Evolutionary conservation across 768 basidiomycete species (phyloP).

Genomic region (Mycena floridula): DNA sequence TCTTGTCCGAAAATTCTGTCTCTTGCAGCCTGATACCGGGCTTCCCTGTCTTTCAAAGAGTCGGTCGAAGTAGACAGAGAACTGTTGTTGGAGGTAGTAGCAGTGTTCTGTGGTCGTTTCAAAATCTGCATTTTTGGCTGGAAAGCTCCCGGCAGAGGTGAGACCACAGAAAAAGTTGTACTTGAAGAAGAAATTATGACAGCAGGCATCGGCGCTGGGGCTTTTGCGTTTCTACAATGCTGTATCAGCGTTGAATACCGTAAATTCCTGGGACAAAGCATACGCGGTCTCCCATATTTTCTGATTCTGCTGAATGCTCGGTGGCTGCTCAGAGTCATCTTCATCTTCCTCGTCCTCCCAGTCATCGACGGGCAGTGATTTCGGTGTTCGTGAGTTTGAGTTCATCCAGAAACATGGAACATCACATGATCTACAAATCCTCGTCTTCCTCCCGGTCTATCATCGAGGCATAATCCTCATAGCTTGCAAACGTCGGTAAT

Average conservation of each 20-base stretch:
- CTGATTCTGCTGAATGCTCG: background rate
- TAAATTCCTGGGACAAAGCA: background rate
- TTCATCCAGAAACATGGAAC: background rate
- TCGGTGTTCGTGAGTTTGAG: background rate
- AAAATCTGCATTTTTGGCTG: conserved; percentile 41
- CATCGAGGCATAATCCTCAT: conserved; percentile 81
- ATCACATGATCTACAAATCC: background rate
- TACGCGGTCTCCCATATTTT: conserved; percentile 1
- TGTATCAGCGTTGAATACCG: background rate
- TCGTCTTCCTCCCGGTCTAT: conserved; percentile 40
- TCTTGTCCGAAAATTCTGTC: conserved; percentile 36
- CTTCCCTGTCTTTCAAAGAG: conserved; percentile 40
- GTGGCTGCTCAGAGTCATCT: background rate
- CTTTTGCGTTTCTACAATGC: background rate
- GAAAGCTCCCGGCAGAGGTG: conserved; percentile 23
- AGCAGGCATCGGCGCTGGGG: background rate
- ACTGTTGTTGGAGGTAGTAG: background rate
- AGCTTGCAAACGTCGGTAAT: conserved; percentile 79
- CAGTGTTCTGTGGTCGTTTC: conserved; percentile 29
- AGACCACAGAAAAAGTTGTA: background rate
- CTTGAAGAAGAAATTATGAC: background rate
- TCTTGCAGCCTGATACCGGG: conserved; percentile 44
- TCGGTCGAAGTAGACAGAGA: conserved; percentile 5
- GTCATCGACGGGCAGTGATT: too few relatives aligned
- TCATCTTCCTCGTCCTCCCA: background rate